Evolutionary conservation across 371 early-diverging fungal species (phyloP).

Genomic region (Circinella minor): DNA sequence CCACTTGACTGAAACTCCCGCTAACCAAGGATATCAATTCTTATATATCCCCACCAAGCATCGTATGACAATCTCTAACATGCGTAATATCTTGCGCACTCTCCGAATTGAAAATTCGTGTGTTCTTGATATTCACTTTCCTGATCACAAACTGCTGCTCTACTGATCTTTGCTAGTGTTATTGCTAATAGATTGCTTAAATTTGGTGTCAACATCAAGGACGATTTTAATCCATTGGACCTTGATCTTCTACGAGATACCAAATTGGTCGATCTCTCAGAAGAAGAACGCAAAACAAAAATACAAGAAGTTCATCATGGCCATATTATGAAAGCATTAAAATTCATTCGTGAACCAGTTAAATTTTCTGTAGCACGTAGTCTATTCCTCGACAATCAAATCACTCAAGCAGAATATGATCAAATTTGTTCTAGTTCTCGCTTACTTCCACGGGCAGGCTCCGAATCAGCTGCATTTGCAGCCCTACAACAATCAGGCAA

Average conservation of each 20-base stretch:
- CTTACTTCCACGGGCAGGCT: too few relatives aligned
- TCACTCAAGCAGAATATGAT: not conserved
- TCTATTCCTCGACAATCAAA: slow-evolving; percentile 1
- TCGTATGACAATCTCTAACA: not conserved
- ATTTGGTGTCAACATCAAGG: too few relatives aligned
- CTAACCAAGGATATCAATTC: not conserved
- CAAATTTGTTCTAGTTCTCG: too few relatives aligned
- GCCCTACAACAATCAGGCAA: too few relatives aligned
- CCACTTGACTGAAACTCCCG: not conserved
- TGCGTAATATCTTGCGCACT: not conserved
- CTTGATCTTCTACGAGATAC: slow-evolving; percentile 9
- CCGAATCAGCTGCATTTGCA: too few relatives aligned
- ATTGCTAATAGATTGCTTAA: too few relatives aligned
- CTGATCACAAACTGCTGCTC: too few relatives aligned
- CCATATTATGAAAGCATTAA: slow-evolving; percentile 1
- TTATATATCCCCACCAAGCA: slow-evolving; percentile 4
- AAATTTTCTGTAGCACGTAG: slow-evolving; percentile 13
- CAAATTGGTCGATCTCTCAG: not conserved
- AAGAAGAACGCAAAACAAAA: not conserved
- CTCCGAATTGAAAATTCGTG: not conserved
- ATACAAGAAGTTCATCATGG: not conserved
- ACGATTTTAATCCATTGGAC: slow-evolving; percentile 15
- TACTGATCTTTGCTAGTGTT: too few relatives aligned
- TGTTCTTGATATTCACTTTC: not conserved
- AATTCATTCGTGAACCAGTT: slow-evolving; percentile 8